Conservation (phyloP, 192 early-diverging fungal species). For the Chytriomyces hyalinus region DNA sequence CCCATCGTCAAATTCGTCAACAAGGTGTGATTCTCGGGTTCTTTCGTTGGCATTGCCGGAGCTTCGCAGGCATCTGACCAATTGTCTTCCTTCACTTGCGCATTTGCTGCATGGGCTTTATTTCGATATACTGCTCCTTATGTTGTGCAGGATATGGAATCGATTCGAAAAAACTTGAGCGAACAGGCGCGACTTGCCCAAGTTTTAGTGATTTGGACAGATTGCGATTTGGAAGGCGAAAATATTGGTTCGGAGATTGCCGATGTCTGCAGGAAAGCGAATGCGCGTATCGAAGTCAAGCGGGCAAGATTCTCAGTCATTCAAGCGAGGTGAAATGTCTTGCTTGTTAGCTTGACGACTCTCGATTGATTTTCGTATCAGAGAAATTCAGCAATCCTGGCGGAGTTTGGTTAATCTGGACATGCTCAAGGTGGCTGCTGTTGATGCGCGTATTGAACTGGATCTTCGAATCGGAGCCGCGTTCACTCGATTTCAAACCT, state of each 20-base stretch:
- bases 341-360: background rate
- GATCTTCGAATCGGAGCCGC: conserved; percentile 91
- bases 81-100: no score
- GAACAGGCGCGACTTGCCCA: conserved; percentile 64
- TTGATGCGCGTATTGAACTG: conserved; percentile 82
- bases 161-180: conserved; percentile 69
- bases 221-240: conserved; percentile 97
- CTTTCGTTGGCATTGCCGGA: no score
- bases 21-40: conserved; percentile 26
- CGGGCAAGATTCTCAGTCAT: conserved; percentile 92
- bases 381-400: conserved; percentile 82
- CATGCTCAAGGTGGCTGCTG: conserved; percentile 74
- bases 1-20: conserved; percentile 61
- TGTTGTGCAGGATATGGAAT: conserved; percentile 48
- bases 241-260: conserved; percentile 87
- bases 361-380: conserved; percentile 24
- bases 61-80: no score
- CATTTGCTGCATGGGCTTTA: background rate
- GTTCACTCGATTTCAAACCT: conserved; percentile 91
- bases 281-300: conserved; percentile 71
- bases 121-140: background rate
- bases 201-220: conserved; percentile 94
- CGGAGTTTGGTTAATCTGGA: conserved; percentile 75
- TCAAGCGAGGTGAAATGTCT: conserved; percentile 60
- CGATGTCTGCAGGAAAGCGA: conserved; percentile 65